These are phyloP conservation scores for Bipolaris victoriae DNA, from an alignment of 2,329 filamentous ascomycete species.

Conservation along the genomic window DNA sequence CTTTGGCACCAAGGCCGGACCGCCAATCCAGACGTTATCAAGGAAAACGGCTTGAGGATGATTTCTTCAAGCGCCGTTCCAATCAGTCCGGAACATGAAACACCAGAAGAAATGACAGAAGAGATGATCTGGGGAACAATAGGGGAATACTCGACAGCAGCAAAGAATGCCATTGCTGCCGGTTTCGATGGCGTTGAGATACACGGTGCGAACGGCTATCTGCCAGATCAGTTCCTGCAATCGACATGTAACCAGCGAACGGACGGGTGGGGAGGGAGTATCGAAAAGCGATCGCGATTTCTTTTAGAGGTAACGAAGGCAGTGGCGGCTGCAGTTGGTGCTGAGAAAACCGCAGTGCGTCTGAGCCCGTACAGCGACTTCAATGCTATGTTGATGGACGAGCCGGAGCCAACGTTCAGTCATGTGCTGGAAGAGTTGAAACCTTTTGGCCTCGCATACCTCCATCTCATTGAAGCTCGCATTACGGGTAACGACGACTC, in stretches of 20 bases:
- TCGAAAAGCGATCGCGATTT: slow-evolving; percentile 59
- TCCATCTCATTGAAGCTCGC: slow-evolving; percentile 12
- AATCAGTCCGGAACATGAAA: slow-evolving; percentile 28
- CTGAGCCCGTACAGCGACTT: slow-evolving; percentile 66
- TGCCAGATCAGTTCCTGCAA: slow-evolving; percentile 70
- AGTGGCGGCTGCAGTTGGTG: slow-evolving; percentile 57
- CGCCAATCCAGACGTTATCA: slow-evolving; percentile 46
- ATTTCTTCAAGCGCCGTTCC: slow-evolving; percentile 43
- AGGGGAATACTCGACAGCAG: slow-evolving; percentile 47
- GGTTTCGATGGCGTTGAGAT: slow-evolving; percentile 67
- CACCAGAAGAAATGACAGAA: slow-evolving; percentile 43
- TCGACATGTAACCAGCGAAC: slow-evolving; percentile 60
- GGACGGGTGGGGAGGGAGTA: slow-evolving; percentile 55
- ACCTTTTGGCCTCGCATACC: slow-evolving; percentile 1
- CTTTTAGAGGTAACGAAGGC: slow-evolving; percentile 60
- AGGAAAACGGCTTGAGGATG: slow-evolving; percentile 33
- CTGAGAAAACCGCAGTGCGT: slow-evolving; percentile 62
- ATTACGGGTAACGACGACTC: slow-evolving; percentile 21
- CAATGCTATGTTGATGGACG: slow-evolving; percentile 67
- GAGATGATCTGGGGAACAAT: slow-evolving; percentile 45
- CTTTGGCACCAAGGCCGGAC: slow-evolving; percentile 65
- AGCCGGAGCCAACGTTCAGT: slow-evolving; percentile 47
- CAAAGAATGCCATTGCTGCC: slow-evolving; percentile 54
- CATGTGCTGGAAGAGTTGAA: slow-evolving; percentile 3
- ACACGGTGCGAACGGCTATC: slow-evolving; percentile 67